phyloP scores from a whole-genome alignment of 164 flowering plant species.

The Nymphaea colorata region DNA sequence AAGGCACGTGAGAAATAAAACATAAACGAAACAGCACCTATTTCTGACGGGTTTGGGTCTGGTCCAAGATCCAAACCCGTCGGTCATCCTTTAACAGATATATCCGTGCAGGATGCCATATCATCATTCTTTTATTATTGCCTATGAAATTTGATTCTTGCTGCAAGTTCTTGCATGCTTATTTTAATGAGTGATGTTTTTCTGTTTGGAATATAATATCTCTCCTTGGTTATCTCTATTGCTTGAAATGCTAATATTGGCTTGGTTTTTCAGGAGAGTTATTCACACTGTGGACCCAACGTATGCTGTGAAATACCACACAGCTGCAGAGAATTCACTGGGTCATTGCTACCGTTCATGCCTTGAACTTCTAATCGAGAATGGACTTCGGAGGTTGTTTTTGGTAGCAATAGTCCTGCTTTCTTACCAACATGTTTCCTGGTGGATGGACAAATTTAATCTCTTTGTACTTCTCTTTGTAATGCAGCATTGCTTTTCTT shows the following conservation, averaged over 20 bases:
- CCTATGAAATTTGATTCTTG: too few species aligned
- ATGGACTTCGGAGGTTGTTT: conserved; percentile 51
- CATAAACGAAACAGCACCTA: too few species aligned
- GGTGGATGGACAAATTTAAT: not conserved
- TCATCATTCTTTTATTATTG: too few species aligned
- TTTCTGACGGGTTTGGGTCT: too few species aligned
- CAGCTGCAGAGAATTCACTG: conserved; percentile 98
- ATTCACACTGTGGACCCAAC: conserved; percentile 99
- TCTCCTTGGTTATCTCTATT: not conserved
- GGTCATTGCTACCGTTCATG: conserved; percentile 98
- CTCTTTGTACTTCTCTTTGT: not conserved
- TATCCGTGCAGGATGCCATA: too few species aligned
- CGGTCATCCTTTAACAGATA: too few species aligned
- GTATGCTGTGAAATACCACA: conserved; percentile 97
- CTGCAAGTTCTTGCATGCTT: too few species aligned
- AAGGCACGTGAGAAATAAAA: too few species aligned
- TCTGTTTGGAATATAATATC: not conserved
- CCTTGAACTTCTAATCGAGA: conserved; percentile 94
- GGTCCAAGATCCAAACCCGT: too few species aligned
- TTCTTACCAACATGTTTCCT: not conserved
- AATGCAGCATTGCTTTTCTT: conserved; percentile 43
- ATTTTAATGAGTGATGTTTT: too few species aligned
- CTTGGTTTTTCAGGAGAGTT: conserved; percentile 52
- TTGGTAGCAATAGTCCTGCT: not conserved
- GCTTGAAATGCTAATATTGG: not conserved